A percentile compares a stretch with the other conserved stretches of the same genome.
phyloP scores from a whole-genome alignment of 352 stramenopile species.

The Elongisporangium senticosum region DNA sequence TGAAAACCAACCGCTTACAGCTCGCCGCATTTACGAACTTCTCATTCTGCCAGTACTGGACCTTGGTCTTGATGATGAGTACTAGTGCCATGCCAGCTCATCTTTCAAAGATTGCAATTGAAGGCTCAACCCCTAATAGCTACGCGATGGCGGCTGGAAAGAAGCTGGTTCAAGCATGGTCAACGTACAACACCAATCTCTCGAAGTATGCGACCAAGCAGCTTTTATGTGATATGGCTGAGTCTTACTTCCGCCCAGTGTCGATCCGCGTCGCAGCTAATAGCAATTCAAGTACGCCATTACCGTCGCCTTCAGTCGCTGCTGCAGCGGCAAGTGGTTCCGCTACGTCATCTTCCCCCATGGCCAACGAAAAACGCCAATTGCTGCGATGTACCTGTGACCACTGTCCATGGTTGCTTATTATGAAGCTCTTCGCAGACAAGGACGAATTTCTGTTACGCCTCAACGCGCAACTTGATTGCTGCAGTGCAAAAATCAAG shows the following conservation, averaged over 20 bases:
- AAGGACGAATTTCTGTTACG: slow-evolving; percentile 72
- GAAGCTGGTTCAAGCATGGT: slow-evolving; percentile 57
- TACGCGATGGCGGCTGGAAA: slow-evolving; percentile 16
- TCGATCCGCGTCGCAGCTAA: slow-evolving; percentile 12
- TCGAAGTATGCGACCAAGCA: slow-evolving; percentile 42
- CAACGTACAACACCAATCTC: slow-evolving; percentile 46
- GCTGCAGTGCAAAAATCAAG: slow-evolving; percentile 72
- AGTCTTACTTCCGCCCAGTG: slow-evolving; percentile 56
- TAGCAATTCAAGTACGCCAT: slow-evolving; percentile 7
- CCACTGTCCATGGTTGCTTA: slow-evolving; percentile 64
- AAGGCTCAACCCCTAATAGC: slow-evolving; percentile 18
- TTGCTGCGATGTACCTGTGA: slow-evolving; percentile 66
- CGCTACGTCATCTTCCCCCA: slow-evolving; percentile 15
- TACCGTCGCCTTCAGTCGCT: not conserved
- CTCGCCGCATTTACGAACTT: slow-evolving; percentile 27
- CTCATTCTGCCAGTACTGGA: slow-evolving; percentile 74
- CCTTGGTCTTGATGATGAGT: slow-evolving; percentile 45
- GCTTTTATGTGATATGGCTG: slow-evolving; percentile 56
- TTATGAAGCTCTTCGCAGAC: slow-evolving; percentile 64
- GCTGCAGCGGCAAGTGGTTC: slow-evolving; percentile 7
- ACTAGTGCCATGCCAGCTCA: slow-evolving; percentile 51
- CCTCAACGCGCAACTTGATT: slow-evolving; percentile 61
- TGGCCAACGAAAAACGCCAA: slow-evolving; percentile 26
- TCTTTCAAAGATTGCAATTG: slow-evolving; percentile 45
- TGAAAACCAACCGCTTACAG: slow-evolving; percentile 66